phyloP scores from a whole-genome alignment of 306 rosid genomes.

The Medicago lupulina region DNA sequence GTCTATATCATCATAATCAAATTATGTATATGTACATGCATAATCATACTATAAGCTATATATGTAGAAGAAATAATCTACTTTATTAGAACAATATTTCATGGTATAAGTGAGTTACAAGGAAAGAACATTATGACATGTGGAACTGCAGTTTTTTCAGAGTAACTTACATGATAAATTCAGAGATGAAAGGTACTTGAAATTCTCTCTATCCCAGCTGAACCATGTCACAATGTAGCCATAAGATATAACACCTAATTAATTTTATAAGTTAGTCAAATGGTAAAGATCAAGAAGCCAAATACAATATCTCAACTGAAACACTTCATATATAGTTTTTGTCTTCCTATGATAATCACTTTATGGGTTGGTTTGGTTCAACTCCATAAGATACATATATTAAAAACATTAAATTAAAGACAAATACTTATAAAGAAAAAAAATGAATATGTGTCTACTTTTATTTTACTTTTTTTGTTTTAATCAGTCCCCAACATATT shows the following conservation, averaged over 20 bases:
- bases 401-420: background rate
- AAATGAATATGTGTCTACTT: background rate
- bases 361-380: conserved; percentile 26
- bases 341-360: background rate
- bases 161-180: conserved; percentile 36
- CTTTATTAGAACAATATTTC: conserved; percentile 1
- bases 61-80: conserved; percentile 35
- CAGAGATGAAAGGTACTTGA: conserved; percentile 19
- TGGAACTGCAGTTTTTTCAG: conserved; percentile 11
- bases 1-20: background rate
- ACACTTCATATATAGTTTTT: conserved; percentile 33
- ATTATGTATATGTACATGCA: too few relatives aligned
- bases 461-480: background rate
- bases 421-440: background rate
- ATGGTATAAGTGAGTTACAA: conserved; percentile 37
- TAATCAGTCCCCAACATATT: too few relatives aligned
- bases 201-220: conserved; percentile 1
- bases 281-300: conserved; percentile 44
- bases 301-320: conserved; percentile 46
- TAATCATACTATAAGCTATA: background rate
- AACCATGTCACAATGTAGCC: background rate
- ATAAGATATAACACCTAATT: conserved; percentile 17
- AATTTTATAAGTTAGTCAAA: conserved; percentile 6
- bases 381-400: background rate
- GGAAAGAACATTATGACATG: conserved; percentile 46